Base-by-base conservation (phyloP, 2,329 filamentous ascomycete genomes). In the Paraphoma chrysanthemicola region DNA sequence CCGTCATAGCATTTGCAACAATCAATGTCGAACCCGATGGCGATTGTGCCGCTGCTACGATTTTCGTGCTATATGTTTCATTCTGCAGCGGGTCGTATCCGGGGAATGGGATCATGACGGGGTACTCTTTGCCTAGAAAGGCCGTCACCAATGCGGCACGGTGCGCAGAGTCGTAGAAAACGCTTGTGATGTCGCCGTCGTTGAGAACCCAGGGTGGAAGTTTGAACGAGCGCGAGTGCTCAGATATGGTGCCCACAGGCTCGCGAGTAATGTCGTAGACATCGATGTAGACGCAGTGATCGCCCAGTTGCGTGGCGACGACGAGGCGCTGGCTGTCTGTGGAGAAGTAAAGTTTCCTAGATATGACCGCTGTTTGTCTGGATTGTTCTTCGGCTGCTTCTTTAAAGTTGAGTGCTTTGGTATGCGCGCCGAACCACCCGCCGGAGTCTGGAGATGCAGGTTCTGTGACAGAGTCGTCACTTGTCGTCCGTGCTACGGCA, bases 21-120 rank as follows among this genome's bases (percentile, higher is more conserved):
- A 67, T 59, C 39, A 74, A 72, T 7, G 64, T 64, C 5, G 62
- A 53, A 8, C 72, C 73, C 3, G 71, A 73, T 3, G 73, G 72
- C 4, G 73, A 76, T 53, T 76, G 74, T 11, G 73, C 71, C 8
- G 72, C 73, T 43, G 74, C 67, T 5, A 76, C 61, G 17, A 76
- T 67, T 42, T 70, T 71, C 0, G 71, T 71, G 50, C 67, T 71
- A 12, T 68, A 69, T 7, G 66, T 66, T 51, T 72, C 68, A 56
- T 68, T 72, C 46, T 66, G 67, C 6, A 70, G 64, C 9, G 64
- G 64, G 4, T 65, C 66, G 53, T 64, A 66, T 3, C 66, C 68
- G 1, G 68, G 66, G 33, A 69, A 68, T 1, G 68, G 68, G 10
- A 71, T 54, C 2, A 68, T 44, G 16, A 71, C 23, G 6, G 68